phyloP scores from a whole-genome alignment of 352 stramenopile genomes.

The Phytophthora pluvialis region DNA sequence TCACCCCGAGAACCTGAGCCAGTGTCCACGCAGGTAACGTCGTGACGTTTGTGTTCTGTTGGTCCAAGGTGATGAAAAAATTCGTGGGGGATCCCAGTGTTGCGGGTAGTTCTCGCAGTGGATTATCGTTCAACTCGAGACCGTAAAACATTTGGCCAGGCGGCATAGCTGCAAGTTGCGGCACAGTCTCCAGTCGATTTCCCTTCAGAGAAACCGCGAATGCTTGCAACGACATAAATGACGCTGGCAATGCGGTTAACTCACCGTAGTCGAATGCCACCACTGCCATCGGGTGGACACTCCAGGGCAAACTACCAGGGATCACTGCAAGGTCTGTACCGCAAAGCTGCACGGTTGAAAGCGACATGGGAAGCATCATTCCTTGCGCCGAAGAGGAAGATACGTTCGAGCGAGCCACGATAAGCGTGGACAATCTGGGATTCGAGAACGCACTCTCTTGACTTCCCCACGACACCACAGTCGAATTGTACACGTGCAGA shows the following conservation, averaged over 20 bases:
- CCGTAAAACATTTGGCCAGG: background rate
- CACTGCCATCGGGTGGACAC: constrained; percentile 5
- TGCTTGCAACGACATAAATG: background rate
- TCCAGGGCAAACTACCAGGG: background rate
- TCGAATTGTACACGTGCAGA: constrained; percentile 26
- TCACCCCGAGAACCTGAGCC: background rate
- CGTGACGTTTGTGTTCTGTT: background rate
- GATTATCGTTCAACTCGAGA: background rate
- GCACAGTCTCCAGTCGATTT: constrained; percentile 8
- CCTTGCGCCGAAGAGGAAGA: background rate
- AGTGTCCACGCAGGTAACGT: constrained; percentile 1
- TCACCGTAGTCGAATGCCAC: constrained; percentile 10
- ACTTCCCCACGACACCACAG: constrained; percentile 8
- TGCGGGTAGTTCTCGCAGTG: background rate
- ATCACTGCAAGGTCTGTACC: background rate
- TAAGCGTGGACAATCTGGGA: background rate
- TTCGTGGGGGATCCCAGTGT: background rate
- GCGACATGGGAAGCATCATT: constrained; percentile 9
- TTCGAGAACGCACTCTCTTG: background rate
- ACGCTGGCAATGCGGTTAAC: background rate
- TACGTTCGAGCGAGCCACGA: background rate
- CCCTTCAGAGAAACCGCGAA: constrained; percentile 8
- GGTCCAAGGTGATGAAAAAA: constrained; percentile 1
- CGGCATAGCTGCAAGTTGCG: constrained; percentile 8
- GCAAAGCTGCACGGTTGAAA: constrained; percentile 14